Base-by-base conservation (phyloP, 371 early-diverging fungal genomes). In the Lichtheimia ramosa region DNA sequence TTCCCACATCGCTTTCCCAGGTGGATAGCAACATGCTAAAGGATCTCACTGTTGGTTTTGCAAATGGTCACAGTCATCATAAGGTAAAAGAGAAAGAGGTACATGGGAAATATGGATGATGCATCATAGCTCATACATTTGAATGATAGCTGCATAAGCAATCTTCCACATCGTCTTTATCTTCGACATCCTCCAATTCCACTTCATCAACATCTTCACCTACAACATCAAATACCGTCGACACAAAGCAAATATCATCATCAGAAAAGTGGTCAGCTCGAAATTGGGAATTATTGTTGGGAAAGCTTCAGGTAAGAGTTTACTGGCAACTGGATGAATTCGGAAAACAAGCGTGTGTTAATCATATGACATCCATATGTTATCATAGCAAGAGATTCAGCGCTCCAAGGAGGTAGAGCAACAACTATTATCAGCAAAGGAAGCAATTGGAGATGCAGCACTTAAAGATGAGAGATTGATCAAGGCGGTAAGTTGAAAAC, bases 1-100 rank as follows among this genome's bases (percentile, higher is more conserved):
- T 72, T 12, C 64, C 70, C 12, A 48, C 68, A 41, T 63, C 78
- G 10, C 53, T 77, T 48, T 65, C 72, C 50, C 78, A 77, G 66
- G 64, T 72, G 66, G 74, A 77, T 58, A 56, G 58, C 28, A 57
- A 10, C 41, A 52, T 66, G 10, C 58, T 73, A 5, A 68, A 69
- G 46, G 76, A 75, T 24, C 48, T 70, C 10, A 60, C 41, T 40
- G 21, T 59, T 16, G 57, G 52, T 8, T 23, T 54, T 23, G 41
- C 51, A 15, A 62, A 61, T 27, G 62, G 67, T 3, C 39, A 54
- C 46, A 63, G 27, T 39, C 55, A 43, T 43, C 51, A 43, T 43
- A 55, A 43, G 56, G 13, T 43, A 24, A 7, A 12, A 12, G 21
- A n/a, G 5, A 12, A 40, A n/a, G 5, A 12, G 23, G 23, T 15